A percentile compares a stretch with the other conserved stretches of the same genome.
These are phyloP conservation scores for Pseudogymnoascus sp. DNA, from an alignment of 2,329 filamentous ascomycete genomes.

Conservation along the genomic window DNA sequence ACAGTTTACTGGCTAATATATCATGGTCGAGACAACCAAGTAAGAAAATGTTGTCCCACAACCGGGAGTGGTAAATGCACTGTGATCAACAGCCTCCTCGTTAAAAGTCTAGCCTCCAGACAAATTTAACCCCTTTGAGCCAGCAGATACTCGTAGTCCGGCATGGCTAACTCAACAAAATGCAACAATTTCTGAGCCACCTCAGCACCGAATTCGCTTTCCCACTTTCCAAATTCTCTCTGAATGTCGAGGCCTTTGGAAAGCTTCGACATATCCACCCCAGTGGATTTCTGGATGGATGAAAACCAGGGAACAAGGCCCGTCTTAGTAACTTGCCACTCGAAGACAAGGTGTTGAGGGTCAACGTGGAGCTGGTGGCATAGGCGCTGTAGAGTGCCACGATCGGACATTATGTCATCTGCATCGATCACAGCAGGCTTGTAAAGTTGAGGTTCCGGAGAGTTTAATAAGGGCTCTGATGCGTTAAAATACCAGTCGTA, in stretches of 20 bases:
- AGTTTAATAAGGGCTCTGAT: background rate
- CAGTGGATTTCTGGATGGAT: background rate
- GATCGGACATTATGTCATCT: background rate
- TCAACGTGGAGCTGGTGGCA: background rate
- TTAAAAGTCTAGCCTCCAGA: background rate
- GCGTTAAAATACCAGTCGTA: background rate
- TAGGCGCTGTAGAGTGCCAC: background rate
- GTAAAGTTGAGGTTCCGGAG: background rate
- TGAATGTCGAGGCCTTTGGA: background rate
- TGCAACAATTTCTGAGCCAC: background rate
- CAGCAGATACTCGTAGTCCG: background rate
- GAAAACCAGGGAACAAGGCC: background rate
- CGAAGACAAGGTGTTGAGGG: background rate
- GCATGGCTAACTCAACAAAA: background rate
- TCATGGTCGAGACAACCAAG: background rate
- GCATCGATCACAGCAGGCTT: background rate
- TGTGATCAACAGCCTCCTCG: background rate
- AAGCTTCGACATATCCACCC: background rate
- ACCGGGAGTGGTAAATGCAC: background rate
- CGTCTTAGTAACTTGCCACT: background rate
- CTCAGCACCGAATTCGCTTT: background rate
- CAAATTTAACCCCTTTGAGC: background rate
- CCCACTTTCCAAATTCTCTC: background rate
- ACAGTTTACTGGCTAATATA: background rate
- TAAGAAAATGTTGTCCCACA: background rate